Conservation (phyloP, 2,329 filamentous ascomycete genomes). For the Aspergillus sp. region DNA sequence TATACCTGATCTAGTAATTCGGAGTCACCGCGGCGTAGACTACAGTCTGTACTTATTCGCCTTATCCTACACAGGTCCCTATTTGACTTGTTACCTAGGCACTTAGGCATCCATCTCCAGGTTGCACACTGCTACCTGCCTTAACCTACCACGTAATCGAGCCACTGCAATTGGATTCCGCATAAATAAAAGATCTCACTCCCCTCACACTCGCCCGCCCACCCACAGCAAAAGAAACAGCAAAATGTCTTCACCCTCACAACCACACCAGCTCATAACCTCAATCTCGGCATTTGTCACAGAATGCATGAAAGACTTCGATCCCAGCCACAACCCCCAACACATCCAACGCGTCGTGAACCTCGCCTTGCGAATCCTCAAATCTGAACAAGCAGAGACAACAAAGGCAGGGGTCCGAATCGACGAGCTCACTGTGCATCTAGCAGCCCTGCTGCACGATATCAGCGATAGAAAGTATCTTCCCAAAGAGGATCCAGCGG, state of each 20-base stretch:
- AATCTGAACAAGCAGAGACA: background rate
- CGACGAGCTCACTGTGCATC: slow-evolving; percentile 3
- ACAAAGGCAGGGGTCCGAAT: background rate
- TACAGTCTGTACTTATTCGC: too few species aligned
- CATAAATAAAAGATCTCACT: too few species aligned
- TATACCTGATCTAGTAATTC: too few species aligned
- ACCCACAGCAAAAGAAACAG: background rate
- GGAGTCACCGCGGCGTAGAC: too few species aligned
- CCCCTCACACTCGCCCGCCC: too few species aligned
- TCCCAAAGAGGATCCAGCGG: slow-evolving; percentile 2
- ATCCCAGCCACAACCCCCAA: slow-evolving; percentile 15
- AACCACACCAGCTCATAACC: slow-evolving; percentile 48
- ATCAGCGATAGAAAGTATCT: slow-evolving; percentile 17
- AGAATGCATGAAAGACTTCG: slow-evolving; percentile 16
- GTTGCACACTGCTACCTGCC: too few species aligned
- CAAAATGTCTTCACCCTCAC: slow-evolving; percentile 46
- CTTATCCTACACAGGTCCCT: too few species aligned
- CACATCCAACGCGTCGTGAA: slow-evolving; percentile 15
- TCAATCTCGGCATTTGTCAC: slow-evolving; percentile 63
- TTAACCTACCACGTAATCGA: too few species aligned
- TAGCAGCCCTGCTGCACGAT: slow-evolving; percentile 14
- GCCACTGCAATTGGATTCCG: too few species aligned
- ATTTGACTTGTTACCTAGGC: too few species aligned
- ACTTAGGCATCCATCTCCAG: too few species aligned
- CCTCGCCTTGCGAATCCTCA: slow-evolving; percentile 10